Evolutionary conservation across 805 yeast genomes (phyloP), one percentile per base, ranked within the genome.

Genomic region (Hanseniaspora jakobsenii): DNA sequence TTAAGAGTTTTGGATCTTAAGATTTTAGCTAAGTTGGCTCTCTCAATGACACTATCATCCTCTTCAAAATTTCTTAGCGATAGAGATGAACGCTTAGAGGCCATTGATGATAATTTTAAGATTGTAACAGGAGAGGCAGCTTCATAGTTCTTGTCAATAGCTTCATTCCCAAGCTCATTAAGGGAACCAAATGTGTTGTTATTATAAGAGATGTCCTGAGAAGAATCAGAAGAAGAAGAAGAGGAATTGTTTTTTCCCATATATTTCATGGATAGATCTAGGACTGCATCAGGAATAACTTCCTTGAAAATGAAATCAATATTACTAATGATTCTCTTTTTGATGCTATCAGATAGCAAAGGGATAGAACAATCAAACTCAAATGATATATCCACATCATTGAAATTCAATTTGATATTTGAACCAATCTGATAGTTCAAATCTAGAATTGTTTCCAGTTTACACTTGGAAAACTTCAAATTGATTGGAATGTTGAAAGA

Each of bases 31-130:
- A 61, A 47, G 39, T 60, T 60, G 35, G 60, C 62, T 48, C 61
- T 58, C 49, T 60, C 63, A 29, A 62, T 38, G 47, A 62, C 59
- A 1, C 82, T 77, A 1, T 82, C 70, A 21, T 72, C 68, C 14
- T 42, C 46, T 23, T 42, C 46, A 22, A 32, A 26, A 16, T 42
- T 42, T 35, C 46, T 35, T 38, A 89, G 60, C n/a, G 82, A 75
- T 49, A 89, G 66, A 0, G 96, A 83, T 51, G 82, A 85, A 50
- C 95, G 72, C 2, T 89, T 77, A 13, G 79, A 74, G 38, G 76
- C 72, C 48, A 89, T 64, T 4, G 82, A 71, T 1, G 81, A 71
- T 12, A 87, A 66, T 54, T 80, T 70, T 56, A 77, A 66, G 69
- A 78, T 71, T 51, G 77, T 78, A 8, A 78, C 78, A 2, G 83